Evolutionary conservation across 2,329 filamentous ascomycete genomes (phyloP).

Genomic region (Ophiostoma sp.): DNA sequence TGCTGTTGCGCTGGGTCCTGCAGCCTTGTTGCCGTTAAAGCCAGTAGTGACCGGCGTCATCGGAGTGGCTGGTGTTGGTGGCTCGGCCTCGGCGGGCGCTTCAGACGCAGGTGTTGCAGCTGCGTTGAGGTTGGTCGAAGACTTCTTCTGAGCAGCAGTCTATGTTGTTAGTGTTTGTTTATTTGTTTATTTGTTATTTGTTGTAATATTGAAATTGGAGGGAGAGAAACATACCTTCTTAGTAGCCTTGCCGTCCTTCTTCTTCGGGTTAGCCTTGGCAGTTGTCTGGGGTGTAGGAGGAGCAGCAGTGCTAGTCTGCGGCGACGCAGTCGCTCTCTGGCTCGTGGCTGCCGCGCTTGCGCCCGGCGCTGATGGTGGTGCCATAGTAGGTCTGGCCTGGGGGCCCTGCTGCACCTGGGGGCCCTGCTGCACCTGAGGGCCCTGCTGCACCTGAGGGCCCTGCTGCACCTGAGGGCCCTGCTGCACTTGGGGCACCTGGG

Average conservation of each 20-base stretch:
- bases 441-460: constrained; percentile 50
- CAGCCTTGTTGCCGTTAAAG: constrained; percentile 40
- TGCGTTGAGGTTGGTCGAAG: constrained; percentile 47
- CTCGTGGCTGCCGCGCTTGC: constrained; percentile 40
- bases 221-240: constrained; percentile 54
- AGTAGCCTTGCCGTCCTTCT: constrained; percentile 63
- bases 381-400: constrained; percentile 67
- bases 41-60: constrained; percentile 54
- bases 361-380: constrained; percentile 57
- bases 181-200: too few relatives aligned
- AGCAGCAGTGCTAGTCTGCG: constrained; percentile 58
- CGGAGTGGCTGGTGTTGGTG: constrained; percentile 57
- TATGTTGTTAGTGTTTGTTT: constrained; percentile 30
- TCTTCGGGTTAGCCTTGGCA: constrained; percentile 71
- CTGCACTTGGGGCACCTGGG: constrained; percentile 44
- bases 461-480: constrained; percentile 71
- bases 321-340: constrained; percentile 55
- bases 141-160: constrained; percentile 59
- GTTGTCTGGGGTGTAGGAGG: constrained; percentile 71
- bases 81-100: constrained; percentile 50
- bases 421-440: constrained; percentile 62
- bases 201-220: neutral
- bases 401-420: constrained; percentile 56
- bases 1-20: constrained; percentile 38
- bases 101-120: constrained; percentile 56